A percentile compares a stretch with the other conserved stretches of the same genome.
These are phyloP conservation scores for Sugiyamaella pinicola DNA, from an alignment of 1,139 yeast genomes.

Conservation along the genomic window DNA sequence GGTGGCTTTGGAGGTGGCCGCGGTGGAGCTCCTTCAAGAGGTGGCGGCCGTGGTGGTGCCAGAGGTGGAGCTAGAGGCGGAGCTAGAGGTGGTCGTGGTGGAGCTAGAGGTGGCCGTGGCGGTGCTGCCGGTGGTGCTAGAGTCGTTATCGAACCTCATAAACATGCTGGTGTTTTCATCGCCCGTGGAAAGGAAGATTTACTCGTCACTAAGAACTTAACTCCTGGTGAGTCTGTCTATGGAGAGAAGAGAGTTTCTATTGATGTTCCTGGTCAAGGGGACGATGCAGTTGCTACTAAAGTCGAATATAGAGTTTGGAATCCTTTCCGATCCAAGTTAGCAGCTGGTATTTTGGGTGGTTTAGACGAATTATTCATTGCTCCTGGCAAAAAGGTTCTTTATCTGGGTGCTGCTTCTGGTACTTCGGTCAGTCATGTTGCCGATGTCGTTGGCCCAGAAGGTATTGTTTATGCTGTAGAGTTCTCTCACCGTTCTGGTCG, in stretches of 20 bases:
- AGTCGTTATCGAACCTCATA: constrained; percentile 97
- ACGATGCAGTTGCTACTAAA: constrained; percentile 80
- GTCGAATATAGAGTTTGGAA: constrained; percentile 99
- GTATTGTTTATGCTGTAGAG: constrained; percentile 97
- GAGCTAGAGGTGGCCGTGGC: constrained; percentile 63
- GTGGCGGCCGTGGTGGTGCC: constrained; percentile 41
- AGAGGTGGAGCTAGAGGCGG: constrained; percentile 43
- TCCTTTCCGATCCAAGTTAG: constrained; percentile 99
- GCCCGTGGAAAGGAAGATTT: constrained; percentile 99
- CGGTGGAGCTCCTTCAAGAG: constrained; percentile 37
- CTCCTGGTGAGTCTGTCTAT: constrained; percentile 94
- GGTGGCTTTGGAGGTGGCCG: constrained; percentile 43
- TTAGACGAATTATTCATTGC: constrained; percentile 94
- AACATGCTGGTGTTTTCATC: constrained; percentile 93
- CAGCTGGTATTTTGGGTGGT: constrained; percentile 99
- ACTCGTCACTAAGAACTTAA: constrained; percentile 91
- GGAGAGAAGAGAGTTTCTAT: constrained; percentile 96
- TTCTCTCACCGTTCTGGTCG: constrained; percentile 99
- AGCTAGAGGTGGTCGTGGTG: constrained; percentile 50
- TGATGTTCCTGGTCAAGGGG: constrained; percentile 88
- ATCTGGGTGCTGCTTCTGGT: constrained; percentile 99
- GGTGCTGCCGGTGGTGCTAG: constrained; percentile 88
- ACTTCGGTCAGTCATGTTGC: constrained; percentile 98
- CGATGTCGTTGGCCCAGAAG: constrained; percentile 98
- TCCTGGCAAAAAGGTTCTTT: constrained; percentile 96